Percentiles rank a stretch among this genome's conserved stretches.
Conservation (phyloP, 192 early-diverging fungal genomes). For the Glomus cerebriforme region DNA sequence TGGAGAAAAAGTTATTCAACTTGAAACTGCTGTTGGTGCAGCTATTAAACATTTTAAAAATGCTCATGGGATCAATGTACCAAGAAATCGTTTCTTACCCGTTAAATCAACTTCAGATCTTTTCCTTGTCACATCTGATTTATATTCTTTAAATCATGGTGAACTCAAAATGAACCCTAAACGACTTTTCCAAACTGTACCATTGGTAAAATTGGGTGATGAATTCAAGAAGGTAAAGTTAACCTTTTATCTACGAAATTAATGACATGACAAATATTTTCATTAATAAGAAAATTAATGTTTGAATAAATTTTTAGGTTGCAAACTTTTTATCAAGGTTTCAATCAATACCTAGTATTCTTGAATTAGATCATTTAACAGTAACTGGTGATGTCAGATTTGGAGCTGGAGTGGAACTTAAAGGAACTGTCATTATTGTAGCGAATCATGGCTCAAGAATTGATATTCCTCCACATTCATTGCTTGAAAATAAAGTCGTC, state of each 20-base stretch:
- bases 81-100: conserved; percentile 94
- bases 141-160: conserved; percentile 93
- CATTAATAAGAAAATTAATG: background rate
- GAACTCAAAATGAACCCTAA: conserved; percentile 91
- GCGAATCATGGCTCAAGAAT: conserved; percentile 97
- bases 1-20: conserved; percentile 96
- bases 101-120: conserved; percentile 98
- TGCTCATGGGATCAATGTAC: conserved; percentile 98
- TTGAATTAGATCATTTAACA: conserved; percentile 96
- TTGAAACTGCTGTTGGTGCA: conserved; percentile 99
- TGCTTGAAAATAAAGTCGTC: conserved; percentile 98
- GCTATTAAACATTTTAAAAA: conserved; percentile 97
- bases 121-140: conserved; percentile 94
- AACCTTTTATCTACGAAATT: background rate
- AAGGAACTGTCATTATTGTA: conserved; percentile 98
- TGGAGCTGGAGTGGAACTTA: conserved; percentile 85
- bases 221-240: conserved; percentile 93
- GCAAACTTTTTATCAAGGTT: conserved; percentile 87
- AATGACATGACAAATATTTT: background rate
- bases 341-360: conserved; percentile 91
- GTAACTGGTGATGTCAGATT: conserved; percentile 99
- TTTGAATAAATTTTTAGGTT: conserved; percentile 44
- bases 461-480: conserved; percentile 92
- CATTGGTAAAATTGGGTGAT: conserved; percentile 95
- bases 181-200: conserved; percentile 89